Evolutionary conservation across 768 basidiomycete species (phyloP).

Genomic region (Xerocomus potaroensis): DNA sequence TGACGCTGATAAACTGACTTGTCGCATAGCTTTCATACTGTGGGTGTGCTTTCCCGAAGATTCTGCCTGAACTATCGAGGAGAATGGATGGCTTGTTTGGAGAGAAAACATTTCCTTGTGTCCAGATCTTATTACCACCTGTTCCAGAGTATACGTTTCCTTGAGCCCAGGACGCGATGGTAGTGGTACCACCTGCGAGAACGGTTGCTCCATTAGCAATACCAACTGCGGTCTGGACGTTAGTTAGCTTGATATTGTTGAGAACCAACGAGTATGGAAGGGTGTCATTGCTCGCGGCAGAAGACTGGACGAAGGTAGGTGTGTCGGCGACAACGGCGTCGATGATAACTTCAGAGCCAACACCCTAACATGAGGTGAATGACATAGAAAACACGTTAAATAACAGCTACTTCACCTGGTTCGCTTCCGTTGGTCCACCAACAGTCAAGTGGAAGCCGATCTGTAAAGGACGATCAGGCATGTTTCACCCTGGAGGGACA

Average conservation of each 20-base stretch:
- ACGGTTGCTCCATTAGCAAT: conserved; percentile 29
- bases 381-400: background rate
- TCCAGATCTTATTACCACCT: conserved; percentile 41
- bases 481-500: too few species aligned
- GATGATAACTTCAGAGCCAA: conserved; percentile 41
- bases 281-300: conserved; percentile 25
- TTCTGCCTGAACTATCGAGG: conserved; percentile 52
- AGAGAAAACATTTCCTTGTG: conserved; percentile 42
- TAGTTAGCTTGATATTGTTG: conserved; percentile 32
- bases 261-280: conserved; percentile 34
- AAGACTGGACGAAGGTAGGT: conserved; percentile 39
- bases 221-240: conserved; percentile 35
- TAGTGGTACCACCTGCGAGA: conserved; percentile 35
- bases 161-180: conserved; percentile 61
- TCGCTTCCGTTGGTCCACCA: conserved; percentile 30
- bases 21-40: conserved; percentile 60
- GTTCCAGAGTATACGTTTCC: conserved; percentile 65
- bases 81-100: conserved; percentile 51
- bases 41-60: conserved; percentile 60
- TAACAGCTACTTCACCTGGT: conserved; percentile 30
- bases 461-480: conserved; percentile 7
- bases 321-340: conserved; percentile 43
- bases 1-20: conserved; percentile 66
- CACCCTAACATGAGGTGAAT: conserved; percentile 28
- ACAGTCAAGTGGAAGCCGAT: conserved; percentile 45